Evolutionary conservation across 768 basidiomycete genomes (phyloP).

Genomic region (Leccinum variicolor): DNA sequence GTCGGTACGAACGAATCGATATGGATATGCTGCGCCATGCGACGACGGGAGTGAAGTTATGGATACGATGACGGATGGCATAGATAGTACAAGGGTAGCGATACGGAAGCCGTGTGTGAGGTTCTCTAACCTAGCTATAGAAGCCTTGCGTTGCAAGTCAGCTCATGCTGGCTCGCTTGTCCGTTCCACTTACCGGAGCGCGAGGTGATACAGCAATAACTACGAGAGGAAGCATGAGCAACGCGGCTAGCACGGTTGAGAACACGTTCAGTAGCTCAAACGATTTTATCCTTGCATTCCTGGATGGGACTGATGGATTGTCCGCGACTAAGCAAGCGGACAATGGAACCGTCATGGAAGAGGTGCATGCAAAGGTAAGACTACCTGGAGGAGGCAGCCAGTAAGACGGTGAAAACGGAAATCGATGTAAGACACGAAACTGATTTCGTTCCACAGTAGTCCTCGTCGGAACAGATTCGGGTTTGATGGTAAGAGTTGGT

Average conservation of each 20-base stretch:
- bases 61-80: conserved; percentile 58
- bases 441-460: conserved; percentile 59
- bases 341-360: conserved; percentile 61
- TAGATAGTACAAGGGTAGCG: conserved; percentile 51
- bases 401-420: conserved; percentile 3
- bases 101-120: conserved; percentile 40
- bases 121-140: conserved; percentile 4
- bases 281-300: conserved; percentile 48
- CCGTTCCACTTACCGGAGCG: conserved; percentile 33
- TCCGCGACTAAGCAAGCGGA: conserved; percentile 56
- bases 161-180: conserved; percentile 21
- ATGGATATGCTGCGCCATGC: conserved; percentile 33
- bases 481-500: conserved; percentile 36
- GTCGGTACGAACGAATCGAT: conserved; percentile 39
- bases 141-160: conserved; percentile 13
- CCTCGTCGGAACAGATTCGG: conserved; percentile 41
- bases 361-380: conserved; percentile 63
- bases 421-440: conserved; percentile 38
- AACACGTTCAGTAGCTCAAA: conserved; percentile 55
- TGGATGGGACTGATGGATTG: conserved; percentile 20
- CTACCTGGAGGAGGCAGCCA: conserved; percentile 38
- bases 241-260: conserved; percentile 46
- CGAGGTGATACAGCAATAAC: conserved; percentile 50
- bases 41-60: conserved; percentile 51
- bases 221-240: conserved; percentile 55